Conservation (phyloP, 805 yeast genomes). For the Zygosaccharomyces pseudorouxii region DNA sequence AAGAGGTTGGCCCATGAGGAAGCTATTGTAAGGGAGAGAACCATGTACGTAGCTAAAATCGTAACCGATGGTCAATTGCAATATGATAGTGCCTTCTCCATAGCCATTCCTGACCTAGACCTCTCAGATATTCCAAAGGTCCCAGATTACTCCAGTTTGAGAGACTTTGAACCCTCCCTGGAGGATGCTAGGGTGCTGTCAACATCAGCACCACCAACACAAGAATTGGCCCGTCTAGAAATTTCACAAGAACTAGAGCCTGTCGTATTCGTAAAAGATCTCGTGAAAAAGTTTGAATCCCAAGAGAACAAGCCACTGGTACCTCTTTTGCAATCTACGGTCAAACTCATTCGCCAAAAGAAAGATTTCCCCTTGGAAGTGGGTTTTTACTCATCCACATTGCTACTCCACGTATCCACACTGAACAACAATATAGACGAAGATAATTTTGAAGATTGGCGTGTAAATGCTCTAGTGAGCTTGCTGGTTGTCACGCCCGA, state of each 20-base stretch:
- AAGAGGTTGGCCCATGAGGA: slow-evolving; percentile 25
- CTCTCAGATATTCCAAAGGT: neutral
- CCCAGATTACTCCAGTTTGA: slow-evolving; percentile 9
- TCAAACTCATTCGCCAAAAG: slow-evolving; percentile 60
- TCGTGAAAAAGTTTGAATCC: slow-evolving; percentile 51
- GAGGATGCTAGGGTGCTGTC: neutral
- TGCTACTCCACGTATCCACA: slow-evolving; percentile 49
- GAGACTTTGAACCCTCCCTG: neutral
- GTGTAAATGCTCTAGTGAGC: slow-evolving; percentile 61
- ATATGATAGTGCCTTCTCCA: slow-evolving; percentile 28
- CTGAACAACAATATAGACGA: slow-evolving; percentile 55
- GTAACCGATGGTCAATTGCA: slow-evolving; percentile 24
- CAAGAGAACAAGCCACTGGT: slow-evolving; percentile 43
- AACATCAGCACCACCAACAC: neutral
- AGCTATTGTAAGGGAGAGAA: slow-evolving; percentile 27
- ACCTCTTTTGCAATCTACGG: slow-evolving; percentile 40
- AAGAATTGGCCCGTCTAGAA: neutral
- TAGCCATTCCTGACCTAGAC: slow-evolving; percentile 19
- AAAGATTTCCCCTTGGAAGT: slow-evolving; percentile 57
- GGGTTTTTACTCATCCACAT: slow-evolving; percentile 48
- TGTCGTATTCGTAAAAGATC: slow-evolving; percentile 71
- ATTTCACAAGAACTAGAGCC: slow-evolving; percentile 30
- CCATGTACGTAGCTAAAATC: slow-evolving; percentile 34
- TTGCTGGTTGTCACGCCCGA: slow-evolving; percentile 53
- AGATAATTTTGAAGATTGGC: slow-evolving; percentile 55